Evolutionary conservation across 352 stramenopile genomes (phyloP), one percentile per base, ranked within the genome.

Genomic region (Blastocystis sp.): DNA sequence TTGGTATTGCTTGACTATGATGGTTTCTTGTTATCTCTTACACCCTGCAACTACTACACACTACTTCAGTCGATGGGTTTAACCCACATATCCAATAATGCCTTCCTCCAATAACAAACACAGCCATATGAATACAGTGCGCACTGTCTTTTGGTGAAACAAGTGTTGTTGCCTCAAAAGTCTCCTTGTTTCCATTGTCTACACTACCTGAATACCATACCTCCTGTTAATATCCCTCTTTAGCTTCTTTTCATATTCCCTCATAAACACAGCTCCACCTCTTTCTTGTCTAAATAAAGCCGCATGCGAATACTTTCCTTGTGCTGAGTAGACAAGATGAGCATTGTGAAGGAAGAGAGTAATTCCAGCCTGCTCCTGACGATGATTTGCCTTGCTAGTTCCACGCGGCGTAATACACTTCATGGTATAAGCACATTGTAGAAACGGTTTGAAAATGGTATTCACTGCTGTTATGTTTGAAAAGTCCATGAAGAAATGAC

Each of bases 401-500:
- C 16, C 11, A 24, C 18, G 11, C 8, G 65, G 65, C n/a, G 36
- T 24, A 4, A 78, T 59, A 24, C 65, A 78, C 21, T 59, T 57
- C 65, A 44, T 57, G 9, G 65, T 78, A 21, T 61, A 78, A 34
- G 65, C 42, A 32, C 65, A 78, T 36, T 61, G 9, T 21, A 78
- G 6, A 32, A 61, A 42, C n/a, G 34, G 38, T 21, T 29, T 16
- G 21, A 78, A n/a, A 18, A 78, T 34, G 11, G 2, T 29, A 4
- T 59, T 27, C 2, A 32, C 3, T 21, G 21, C 21, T 1, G 21
- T 59, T 29, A 9, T 1, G 32, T 56, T 61, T 6, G 9, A 11
- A n/a, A 11, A 9, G 0, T 78, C 65, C 14, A 78, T 49, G 24
- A 78, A 61, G 7, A 78, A 32, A 7, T 61, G 24, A 0, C 65